Evolutionary conservation across 2,329 filamentous ascomycete species (phyloP), one percentile per base, ranked within the genome.

Genomic region (Aureobasidium sp.): DNA sequence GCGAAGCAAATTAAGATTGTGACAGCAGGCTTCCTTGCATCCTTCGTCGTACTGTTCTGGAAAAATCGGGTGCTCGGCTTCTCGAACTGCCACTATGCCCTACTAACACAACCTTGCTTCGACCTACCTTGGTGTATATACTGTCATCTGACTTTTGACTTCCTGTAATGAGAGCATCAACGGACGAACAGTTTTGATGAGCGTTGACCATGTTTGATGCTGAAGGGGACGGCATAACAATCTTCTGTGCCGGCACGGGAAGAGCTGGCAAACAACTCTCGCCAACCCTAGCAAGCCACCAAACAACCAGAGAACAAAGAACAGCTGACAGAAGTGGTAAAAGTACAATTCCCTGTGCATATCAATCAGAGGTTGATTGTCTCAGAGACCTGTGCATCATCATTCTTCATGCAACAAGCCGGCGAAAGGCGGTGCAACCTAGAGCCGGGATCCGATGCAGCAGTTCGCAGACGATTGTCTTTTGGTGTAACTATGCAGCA

Each of bases 391-490:
- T 34, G 43, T 48, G 32, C 55, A 57, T 55, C 53, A 10, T 37
- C 32, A 39, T 47, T 41, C 36, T 51, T 51, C 36, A 60, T 51
- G 57, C 34, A 60, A 26, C 46, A 43, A 43, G 34, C 26, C 27
- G 55, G 12, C 24, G 24, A 24, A 24, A 43, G 41, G 55, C 43
- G 32, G 46, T 60, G 46, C 36, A 26, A 60, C 57, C 5, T 47
- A 26, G 41, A 51, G 57, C 57, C 57, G 57, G 46, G 44, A 41
- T 51, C 46, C 57, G 57, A 60, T 60, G 57, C 57, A 60, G 57
- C 57, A 60, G 57, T 60, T 60, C 57, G 57, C 57, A 60, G 57
- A 46, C 46, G 57, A 60, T 51, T 60, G 57, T 60, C 57, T 43
- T 17, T 34, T 50, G 34, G 46, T 60, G 57, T 51, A 51, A 51